Base-by-base conservation (phyloP, 371 early-diverging fungal species). In the Circinella minor region DNA sequence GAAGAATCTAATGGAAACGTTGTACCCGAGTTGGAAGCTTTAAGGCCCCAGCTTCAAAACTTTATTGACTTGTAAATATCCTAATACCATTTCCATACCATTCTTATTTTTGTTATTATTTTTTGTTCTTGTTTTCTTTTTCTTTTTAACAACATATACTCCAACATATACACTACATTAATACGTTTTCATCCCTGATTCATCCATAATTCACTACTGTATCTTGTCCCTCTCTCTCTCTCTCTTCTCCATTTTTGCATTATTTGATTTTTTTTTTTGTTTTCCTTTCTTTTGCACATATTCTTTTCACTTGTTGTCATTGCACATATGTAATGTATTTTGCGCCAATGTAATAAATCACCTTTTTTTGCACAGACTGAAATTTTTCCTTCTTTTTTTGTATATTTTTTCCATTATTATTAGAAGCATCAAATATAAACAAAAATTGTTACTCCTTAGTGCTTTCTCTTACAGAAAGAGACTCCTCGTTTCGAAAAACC, bases 1-100 rank as follows among this genome's bases (percentile, higher is more conserved):
- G 49, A 48, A 36, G 51, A 65, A 18, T 65, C 20, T 38, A 48
- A 51, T 36, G 37, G 48, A 46, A 38, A 48, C 15, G 55, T 48
- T 5, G 46, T 36, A 65, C 51, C 65, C 38, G 65, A 65, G 17
- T 48, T 65, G 36, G 18, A 37, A 54, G 49, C 65, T 34, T 38
- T 65, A 48, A 65, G n/a, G 51, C 65, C 65, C 51, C 36, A 49
- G 65, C 36, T 65, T 6, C 36, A 65, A 54, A n/a, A 14, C 54
- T 65, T 48, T 54, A 49, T 36, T 65, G 65, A 48, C n/a, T 15
- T 48, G 36, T 46, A 36, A 49, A 47, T 36, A 48, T 15, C 64
- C 11, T 3, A 15, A 48, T 48, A 15, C 47, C 10, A 6, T 5
- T 34, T 34, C 49, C 49, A 27, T 49, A 15, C 20, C 34, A 17